Base-by-base conservation (phyloP, 108 stramenopile species). In the Mediolabrus comicus region DNA sequence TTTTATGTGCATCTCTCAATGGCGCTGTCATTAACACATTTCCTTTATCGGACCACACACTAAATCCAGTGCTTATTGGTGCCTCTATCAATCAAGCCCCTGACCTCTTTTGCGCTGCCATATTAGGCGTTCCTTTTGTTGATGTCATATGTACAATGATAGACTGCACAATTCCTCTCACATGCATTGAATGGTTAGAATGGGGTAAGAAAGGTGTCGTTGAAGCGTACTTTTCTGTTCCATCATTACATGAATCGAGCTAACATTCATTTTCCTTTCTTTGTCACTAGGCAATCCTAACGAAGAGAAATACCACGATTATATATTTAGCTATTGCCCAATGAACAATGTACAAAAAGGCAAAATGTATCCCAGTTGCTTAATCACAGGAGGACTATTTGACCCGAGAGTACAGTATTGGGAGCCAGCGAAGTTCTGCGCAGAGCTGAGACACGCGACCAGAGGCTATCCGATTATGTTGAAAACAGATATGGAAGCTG, bases 51-150 rank as follows among this genome's bases (percentile, higher is more conserved):
- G n/a, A n/a, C n/a, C n/a, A n/a, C n/a, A n/a, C n/a, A n/a, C n/a
- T n/a, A n/a, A n/a, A n/a, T n/a, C n/a, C n/a, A n/a, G n/a, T 91
- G 33, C 55, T 87, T 19, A 79, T 91, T 36, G 90, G 90, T 28
- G 80, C 87, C 27, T 72, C 77, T 11, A 69, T 91, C 60, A 91
- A 91, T 59, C 87, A 87, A 51, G 77, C 88, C 10, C 97, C 98
- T 10, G 90, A 96, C 32, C 83, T 98, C 5, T 99, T 98, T 69
- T 59, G 77, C 25, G 87, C 69, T 4, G 95, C 92, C 43, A 85
- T 98, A 57, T 86, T 96, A 24, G 97, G 92, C 13, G 98, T 98
- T 9, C 97, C 98, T 3, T 98, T 98, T 72, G 96, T 97, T 13
- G 98, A 98, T 73, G 80, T 98, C 9, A 68, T 89, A 53, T 73